phyloP scores from a whole-genome alignment of 306 rosid genomes.

The Vicia villosa region DNA sequence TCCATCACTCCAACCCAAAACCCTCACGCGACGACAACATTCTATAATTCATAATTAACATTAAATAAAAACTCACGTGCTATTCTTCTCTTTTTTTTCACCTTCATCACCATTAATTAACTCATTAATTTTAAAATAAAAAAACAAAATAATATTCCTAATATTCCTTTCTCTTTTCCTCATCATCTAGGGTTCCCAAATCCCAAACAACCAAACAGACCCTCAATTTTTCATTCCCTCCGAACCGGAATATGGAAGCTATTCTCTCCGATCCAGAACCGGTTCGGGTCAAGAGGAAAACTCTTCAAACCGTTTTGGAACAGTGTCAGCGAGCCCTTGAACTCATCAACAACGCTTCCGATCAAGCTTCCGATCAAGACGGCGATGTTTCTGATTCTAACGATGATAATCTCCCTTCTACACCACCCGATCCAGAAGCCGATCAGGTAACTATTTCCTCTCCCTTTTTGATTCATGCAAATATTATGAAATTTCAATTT shows the following conservation, averaged over 20 bases:
- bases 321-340: constrained; percentile 90
- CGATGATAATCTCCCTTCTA: constrained; percentile 21
- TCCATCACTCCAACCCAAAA: background rate
- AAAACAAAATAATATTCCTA: background rate
- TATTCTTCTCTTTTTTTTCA: background rate
- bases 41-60: background rate
- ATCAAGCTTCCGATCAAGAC: constrained; percentile 15
- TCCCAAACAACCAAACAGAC: too few relatives aligned
- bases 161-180: background rate
- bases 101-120: background rate
- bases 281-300: constrained; percentile 73
- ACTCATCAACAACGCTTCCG: constrained; percentile 54
- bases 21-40: constrained; percentile 13
- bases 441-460: constrained; percentile 55
- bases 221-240: background rate
- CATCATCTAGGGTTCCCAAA: constrained; percentile 25
- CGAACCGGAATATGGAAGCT: constrained; percentile 59
- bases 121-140: background rate
- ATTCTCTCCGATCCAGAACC: constrained; percentile 47
- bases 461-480: too few relatives aligned
- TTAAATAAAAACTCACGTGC: background rate
- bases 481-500: too few relatives aligned
- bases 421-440: constrained; percentile 55
- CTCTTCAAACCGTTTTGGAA: constrained; percentile 73
- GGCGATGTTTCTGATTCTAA: background rate